Evolutionary conservation across 257 asterid species (phyloP), one percentile per base, ranked within the genome.

Genomic region (Ophiorrhiza pumila): DNA sequence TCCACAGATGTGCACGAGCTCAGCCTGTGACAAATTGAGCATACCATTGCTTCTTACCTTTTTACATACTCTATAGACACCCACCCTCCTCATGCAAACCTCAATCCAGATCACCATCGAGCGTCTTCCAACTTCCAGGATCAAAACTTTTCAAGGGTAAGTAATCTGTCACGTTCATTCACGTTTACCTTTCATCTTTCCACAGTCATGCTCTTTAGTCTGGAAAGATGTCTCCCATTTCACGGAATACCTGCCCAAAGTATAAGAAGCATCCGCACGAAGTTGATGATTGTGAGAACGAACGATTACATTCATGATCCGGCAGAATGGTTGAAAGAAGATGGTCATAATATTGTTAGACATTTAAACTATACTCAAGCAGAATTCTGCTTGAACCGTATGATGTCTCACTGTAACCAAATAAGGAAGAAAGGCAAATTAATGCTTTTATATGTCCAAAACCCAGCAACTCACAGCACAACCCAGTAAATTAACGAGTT

Each of bases 371-470:
- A 14, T 49, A 53, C 71, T 39, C 65, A 23, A 23, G 45, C 56
- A 64, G 32, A 35, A 65, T 74, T 10, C 46, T n/a, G n/a, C 27
- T 64, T 34, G 70, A 65, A 62, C 29, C 18, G 1, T 27, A 39
- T 57, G 72, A 65, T 31, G 65, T 55, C 4, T n/a, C n/a, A n/a
- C n/a, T n/a, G n/a, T n/a, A n/a, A 47, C 55, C 55, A 47, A 6
- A 47, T 14, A 14, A n/a, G 4, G 18, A 47, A 47, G 55, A 47
- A 5, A 15, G 18, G 60, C 13, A n/a, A n/a, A n/a, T n/a, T 52
- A 52, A 52, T 52, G 58, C 60, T 55, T 55, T 55, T 32, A 55
- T n/a, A 22, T n/a, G 60, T 55, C 31, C 34, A 55, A 23, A 55
- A 32, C 31, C 23, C 60, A 23, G 5, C 10, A 2, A 23, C 7